These are phyloP conservation scores for Neoarthrinium moseri DNA, from an alignment of 2,329 filamentous ascomycete species.

Conservation along the genomic window DNA sequence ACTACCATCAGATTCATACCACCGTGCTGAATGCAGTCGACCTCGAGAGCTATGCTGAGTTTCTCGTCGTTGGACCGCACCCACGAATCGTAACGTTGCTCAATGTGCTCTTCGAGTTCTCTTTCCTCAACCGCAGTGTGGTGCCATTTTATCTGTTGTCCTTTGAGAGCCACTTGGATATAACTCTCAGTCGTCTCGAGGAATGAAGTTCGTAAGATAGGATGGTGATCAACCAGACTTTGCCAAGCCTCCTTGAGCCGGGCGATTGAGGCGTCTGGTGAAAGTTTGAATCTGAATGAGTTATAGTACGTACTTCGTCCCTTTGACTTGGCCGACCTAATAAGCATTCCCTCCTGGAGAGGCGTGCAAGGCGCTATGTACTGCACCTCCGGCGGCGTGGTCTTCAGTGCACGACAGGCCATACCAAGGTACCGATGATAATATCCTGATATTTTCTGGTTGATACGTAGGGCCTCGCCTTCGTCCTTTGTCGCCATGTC, in stretches of 20 bases:
- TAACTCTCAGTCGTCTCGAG: conserved; percentile 72
- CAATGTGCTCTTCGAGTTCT: conserved; percentile 31
- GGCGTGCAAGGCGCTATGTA: conserved; percentile 80
- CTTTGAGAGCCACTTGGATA: conserved; percentile 66
- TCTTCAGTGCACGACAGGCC: conserved; percentile 51
- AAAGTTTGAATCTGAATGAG: conserved; percentile 62
- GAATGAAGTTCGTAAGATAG: conserved; percentile 74
- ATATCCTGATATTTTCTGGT: conserved; percentile 63
- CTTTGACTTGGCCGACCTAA: conserved; percentile 58
- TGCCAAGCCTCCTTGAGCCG: conserved; percentile 59
- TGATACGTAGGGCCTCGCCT: conserved; percentile 42
- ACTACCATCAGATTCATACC: conserved; percentile 48
- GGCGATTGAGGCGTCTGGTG: conserved; percentile 37
- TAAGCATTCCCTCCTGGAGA: conserved; percentile 83
- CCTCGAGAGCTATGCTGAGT: conserved; percentile 50
- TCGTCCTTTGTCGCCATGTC: conserved; percentile 8
- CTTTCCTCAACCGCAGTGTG: conserved; percentile 28
- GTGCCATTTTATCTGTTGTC: conserved; percentile 41
- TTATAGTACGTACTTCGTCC: conserved; percentile 71
- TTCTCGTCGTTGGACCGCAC: conserved; percentile 46
- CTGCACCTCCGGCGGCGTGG: conserved; percentile 59
- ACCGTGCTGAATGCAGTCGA: conserved; percentile 37
- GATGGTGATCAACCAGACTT: conserved; percentile 45
- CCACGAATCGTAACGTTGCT: conserved; percentile 48
- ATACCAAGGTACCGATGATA: conserved; percentile 57